These are phyloP conservation scores for Paraphoma chrysanthemicola DNA, from an alignment of 2,329 filamentous ascomycete species.

Conservation along the genomic window DNA sequence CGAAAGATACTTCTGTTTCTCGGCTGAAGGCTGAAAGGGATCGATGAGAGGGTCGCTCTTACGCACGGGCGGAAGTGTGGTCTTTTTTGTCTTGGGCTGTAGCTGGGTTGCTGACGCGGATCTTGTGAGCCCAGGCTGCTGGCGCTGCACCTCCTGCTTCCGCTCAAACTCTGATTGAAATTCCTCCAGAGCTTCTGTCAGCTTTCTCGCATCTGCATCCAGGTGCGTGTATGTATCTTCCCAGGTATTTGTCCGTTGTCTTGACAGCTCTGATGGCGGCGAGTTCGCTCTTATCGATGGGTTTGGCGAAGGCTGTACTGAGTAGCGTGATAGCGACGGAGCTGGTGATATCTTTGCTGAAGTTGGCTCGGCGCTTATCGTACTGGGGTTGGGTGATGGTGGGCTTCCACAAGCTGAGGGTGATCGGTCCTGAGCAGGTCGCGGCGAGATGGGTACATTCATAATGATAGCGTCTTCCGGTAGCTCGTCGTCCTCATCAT, in stretches of 20 bases:
- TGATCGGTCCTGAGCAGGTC: slow-evolving; percentile 47
- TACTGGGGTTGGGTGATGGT: slow-evolving; percentile 29
- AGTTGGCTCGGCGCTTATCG: slow-evolving; percentile 18
- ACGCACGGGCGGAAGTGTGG: slow-evolving; percentile 67
- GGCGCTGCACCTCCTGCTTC: slow-evolving; percentile 60
- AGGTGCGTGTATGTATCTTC: slow-evolving; percentile 72
- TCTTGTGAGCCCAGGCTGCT: slow-evolving; percentile 50
- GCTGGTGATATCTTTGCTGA: slow-evolving; percentile 36
- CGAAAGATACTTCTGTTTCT: slow-evolving; percentile 84
- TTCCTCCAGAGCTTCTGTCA: slow-evolving; percentile 83
- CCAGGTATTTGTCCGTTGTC: slow-evolving; percentile 75
- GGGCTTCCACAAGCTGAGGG: slow-evolving; percentile 38
- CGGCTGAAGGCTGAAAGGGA: slow-evolving; percentile 81
- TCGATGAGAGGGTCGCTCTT: slow-evolving; percentile 84
- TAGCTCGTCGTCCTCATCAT: slow-evolving; percentile 74
- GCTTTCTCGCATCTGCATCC: slow-evolving; percentile 73
- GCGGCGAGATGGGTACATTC: slow-evolving; percentile 81
- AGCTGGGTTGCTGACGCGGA: slow-evolving; percentile 37
- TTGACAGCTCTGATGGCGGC: slow-evolving; percentile 35
- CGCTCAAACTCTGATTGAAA: slow-evolving; percentile 70
- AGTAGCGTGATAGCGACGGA: slow-evolving; percentile 25
- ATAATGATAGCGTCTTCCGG: slow-evolving; percentile 80
- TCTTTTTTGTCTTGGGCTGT: slow-evolving; percentile 57
- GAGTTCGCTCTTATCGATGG: slow-evolving; percentile 26
- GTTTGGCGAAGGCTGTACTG: slow-evolving; percentile 28